These are phyloP conservation scores for Termitomyces sp. DNA, from an alignment of 768 basidiomycete genomes.

Conservation along the genomic window DNA sequence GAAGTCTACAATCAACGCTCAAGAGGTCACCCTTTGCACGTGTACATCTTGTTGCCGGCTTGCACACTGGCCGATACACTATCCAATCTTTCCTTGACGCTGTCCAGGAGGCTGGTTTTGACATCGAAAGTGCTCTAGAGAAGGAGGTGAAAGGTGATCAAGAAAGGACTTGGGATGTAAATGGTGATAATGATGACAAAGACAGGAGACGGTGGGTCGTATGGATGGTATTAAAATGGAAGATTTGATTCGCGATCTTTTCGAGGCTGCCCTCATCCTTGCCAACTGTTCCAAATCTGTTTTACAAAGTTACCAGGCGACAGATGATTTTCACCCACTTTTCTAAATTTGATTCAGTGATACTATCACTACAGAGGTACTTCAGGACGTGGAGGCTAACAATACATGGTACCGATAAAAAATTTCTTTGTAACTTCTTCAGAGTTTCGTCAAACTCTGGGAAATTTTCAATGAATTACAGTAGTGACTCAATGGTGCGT, in stretches of 20 bases:
- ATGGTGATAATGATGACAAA: conserved; percentile 57
- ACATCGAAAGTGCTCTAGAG: conserved; percentile 43
- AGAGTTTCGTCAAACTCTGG: background rate
- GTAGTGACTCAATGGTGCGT: conserved; percentile 11
- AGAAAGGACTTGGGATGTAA: conserved; percentile 49
- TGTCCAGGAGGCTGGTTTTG: conserved; percentile 38
- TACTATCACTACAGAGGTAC: background rate
- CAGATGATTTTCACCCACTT: background rate
- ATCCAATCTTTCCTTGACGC: conserved; percentile 55
- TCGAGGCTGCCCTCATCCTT: too few relatives aligned
- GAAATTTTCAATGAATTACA: background rate
- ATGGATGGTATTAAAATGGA: conserved; percentile 60
- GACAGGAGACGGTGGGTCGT: conserved; percentile 71
- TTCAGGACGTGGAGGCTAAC: background rate
- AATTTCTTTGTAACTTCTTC: background rate
- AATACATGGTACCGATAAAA: background rate
- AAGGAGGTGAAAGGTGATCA: conserved; percentile 37
- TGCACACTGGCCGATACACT: conserved; percentile 76
- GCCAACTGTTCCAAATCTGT: background rate
- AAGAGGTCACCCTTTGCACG: conserved; percentile 40
- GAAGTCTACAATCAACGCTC: conserved; percentile 48
- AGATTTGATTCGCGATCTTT: background rate
- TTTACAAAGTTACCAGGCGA: background rate
- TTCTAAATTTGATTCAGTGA: background rate
- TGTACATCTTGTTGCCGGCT: conserved; percentile 63